These are phyloP conservation scores for Neotropicomus parvogracilis DNA, from an alignment of 1,284 basidiomycete genomes.

Conservation along the genomic window DNA sequence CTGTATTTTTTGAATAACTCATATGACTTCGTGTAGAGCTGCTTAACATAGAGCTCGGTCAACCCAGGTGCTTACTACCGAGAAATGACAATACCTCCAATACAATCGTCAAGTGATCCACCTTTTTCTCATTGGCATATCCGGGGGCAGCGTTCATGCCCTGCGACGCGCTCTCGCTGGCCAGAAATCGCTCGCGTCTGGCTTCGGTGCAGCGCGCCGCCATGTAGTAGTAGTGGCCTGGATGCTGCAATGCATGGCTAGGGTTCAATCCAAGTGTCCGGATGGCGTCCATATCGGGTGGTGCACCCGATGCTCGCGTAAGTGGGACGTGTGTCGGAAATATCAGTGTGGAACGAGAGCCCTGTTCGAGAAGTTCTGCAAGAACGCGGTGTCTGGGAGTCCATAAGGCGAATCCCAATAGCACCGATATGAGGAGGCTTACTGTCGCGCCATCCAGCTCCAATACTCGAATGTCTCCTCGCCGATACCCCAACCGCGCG, in stretches of 20 bases:
- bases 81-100: slow-evolving; percentile 57
- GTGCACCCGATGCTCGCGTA: slow-evolving; percentile 30
- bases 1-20: slow-evolving; percentile 81
- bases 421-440: slow-evolving; percentile 31
- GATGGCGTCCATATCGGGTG: slow-evolving; percentile 49
- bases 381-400: slow-evolving; percentile 72
- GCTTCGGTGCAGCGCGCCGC: slow-evolving; percentile 81
- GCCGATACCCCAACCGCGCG: slow-evolving; percentile 94
- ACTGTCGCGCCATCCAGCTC: slow-evolving; percentile 95
- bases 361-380: slow-evolving; percentile 84
- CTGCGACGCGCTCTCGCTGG: slow-evolving; percentile 40
- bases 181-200: slow-evolving; percentile 64
- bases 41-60: background rate
- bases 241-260: slow-evolving; percentile 75
- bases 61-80: background rate
- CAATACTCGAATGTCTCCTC: slow-evolving; percentile 96
- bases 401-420: background rate
- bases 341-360: slow-evolving; percentile 61
- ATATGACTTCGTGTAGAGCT: slow-evolving; percentile 90
- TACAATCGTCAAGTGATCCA: slow-evolving; percentile 78
- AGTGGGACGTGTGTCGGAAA: slow-evolving; percentile 58
- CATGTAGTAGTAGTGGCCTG: slow-evolving; percentile 88
- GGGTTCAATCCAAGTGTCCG: slow-evolving; percentile 64
- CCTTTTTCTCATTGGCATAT: slow-evolving; percentile 83
- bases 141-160: slow-evolving; percentile 47